phyloP scores from a whole-genome alignment of 257 asterid species.

The Salvia miltiorrhiza region DNA sequence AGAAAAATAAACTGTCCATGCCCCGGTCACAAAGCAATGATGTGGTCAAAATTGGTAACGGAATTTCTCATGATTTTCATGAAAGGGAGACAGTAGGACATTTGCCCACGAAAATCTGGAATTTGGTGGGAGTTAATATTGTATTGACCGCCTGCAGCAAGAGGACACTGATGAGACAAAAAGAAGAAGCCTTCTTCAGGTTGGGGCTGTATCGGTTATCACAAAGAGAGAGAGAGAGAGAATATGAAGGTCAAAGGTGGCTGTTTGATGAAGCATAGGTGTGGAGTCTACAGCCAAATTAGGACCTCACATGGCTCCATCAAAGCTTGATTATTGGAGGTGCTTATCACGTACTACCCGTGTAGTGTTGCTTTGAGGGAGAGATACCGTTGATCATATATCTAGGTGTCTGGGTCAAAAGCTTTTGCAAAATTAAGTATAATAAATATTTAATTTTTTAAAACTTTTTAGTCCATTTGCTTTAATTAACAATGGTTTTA shows the following conservation, averaged over 20 bases:
- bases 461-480: too few species aligned
- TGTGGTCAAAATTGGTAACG: neutral
- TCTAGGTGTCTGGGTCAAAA: slow-evolving; percentile 9
- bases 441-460: too few species aligned
- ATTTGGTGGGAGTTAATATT: slow-evolving; percentile 26
- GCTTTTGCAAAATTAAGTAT: neutral
- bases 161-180: slow-evolving; percentile 40
- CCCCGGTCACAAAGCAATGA: slow-evolving; percentile 27
- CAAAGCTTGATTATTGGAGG: slow-evolving; percentile 37
- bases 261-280: slow-evolving; percentile 32
- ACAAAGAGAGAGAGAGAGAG: slow-evolving; percentile 17
- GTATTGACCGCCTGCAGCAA: slow-evolving; percentile 47
- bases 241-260: slow-evolving; percentile 33
- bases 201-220: slow-evolving; percentile 36
- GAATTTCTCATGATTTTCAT: slow-evolving; percentile 13
- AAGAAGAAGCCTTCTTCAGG: slow-evolving; percentile 24
- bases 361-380: slow-evolving; percentile 24
- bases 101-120: slow-evolving; percentile 12
- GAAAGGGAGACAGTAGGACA: slow-evolving; percentile 2
- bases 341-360: slow-evolving; percentile 42
- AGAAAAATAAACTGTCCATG: slow-evolving; percentile 20
- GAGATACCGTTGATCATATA: slow-evolving; percentile 1
- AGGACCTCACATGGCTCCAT: slow-evolving; percentile 57
- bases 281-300: slow-evolving; percentile 25
- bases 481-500: neutral